Evolutionary conservation across 192 early-diverging fungal genomes (phyloP).

Genomic region (Backusella luteola): DNA sequence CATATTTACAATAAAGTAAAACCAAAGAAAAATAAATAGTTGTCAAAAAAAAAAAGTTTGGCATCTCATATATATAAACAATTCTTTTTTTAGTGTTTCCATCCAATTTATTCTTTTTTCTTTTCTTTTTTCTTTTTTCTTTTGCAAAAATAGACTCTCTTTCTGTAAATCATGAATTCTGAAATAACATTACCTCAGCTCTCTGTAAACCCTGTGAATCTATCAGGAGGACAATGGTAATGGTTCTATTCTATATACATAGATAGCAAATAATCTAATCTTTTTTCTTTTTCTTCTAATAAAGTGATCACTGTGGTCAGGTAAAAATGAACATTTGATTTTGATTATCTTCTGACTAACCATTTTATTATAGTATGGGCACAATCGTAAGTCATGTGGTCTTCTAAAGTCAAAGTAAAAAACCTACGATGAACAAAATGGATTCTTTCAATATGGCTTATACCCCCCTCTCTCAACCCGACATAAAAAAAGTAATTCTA

Average conservation of each 20-base stretch:
- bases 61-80: neutral
- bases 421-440: neutral
- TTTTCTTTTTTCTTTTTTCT: neutral
- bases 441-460: neutral
- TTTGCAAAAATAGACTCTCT: neutral
- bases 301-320: constrained; percentile 9
- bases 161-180: neutral
- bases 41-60: neutral
- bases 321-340: neutral
- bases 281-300: neutral
- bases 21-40: neutral
- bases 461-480: neutral
- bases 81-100: neutral
- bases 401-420: neutral
- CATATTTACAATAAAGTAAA: neutral
- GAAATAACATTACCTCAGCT: neutral
- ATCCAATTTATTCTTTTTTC: neutral
- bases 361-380: constrained; percentile 1
- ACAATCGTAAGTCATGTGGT: neutral
- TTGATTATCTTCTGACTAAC: neutral
- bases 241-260: neutral
- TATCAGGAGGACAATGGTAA: constrained; percentile 14
- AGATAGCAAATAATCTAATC: neutral
- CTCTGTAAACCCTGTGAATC: neutral
- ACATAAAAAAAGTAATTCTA: constrained; percentile 1